These are phyloP conservation scores for Nigrospora osmanthi DNA, from an alignment of 2,329 filamentous ascomycete genomes.

Conservation along the genomic window DNA sequence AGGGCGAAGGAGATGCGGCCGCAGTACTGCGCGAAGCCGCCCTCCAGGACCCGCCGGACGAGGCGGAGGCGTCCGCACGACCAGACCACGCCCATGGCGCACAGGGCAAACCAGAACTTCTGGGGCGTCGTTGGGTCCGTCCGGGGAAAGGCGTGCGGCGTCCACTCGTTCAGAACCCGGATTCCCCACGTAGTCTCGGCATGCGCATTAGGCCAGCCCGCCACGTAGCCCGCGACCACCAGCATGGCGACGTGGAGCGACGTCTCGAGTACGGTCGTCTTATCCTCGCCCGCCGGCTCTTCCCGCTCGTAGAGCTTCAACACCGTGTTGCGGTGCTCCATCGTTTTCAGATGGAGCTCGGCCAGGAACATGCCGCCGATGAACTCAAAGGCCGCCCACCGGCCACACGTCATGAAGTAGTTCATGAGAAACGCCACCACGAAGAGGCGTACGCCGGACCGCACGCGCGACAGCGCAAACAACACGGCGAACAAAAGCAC, in stretches of 20 bases:
- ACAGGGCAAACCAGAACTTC: slow-evolving; percentile 29
- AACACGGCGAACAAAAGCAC: slow-evolving; percentile 34
- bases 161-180: slow-evolving; percentile 19
- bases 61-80: slow-evolving; percentile 25
- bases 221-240: slow-evolving; percentile 23
- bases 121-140: slow-evolving; percentile 20
- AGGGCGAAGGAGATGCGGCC: slow-evolving; percentile 46
- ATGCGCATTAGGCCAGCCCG: slow-evolving; percentile 30
- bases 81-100: slow-evolving; percentile 27
- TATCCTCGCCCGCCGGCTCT: slow-evolving; percentile 1
- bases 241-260: slow-evolving; percentile 17
- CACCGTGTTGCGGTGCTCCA: slow-evolving; percentile 4
- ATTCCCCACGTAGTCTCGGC: slow-evolving; percentile 25
- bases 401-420: slow-evolving; percentile 29
- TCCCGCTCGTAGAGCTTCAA: slow-evolving; percentile 1
- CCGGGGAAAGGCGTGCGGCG: slow-evolving; percentile 22
- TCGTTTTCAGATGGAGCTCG: slow-evolving; percentile 31
- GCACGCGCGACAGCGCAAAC: slow-evolving; percentile 24
- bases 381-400: slow-evolving; percentile 37
- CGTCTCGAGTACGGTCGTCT: slow-evolving; percentile 1
- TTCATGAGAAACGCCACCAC: slow-evolving; percentile 23
- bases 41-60: slow-evolving; percentile 33
- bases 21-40: slow-evolving; percentile 42
- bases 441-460: slow-evolving; percentile 22
- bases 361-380: slow-evolving; percentile 36